Evolutionary conservation across 306 rosid species (phyloP).

Genomic region (Cicer judaicum): DNA sequence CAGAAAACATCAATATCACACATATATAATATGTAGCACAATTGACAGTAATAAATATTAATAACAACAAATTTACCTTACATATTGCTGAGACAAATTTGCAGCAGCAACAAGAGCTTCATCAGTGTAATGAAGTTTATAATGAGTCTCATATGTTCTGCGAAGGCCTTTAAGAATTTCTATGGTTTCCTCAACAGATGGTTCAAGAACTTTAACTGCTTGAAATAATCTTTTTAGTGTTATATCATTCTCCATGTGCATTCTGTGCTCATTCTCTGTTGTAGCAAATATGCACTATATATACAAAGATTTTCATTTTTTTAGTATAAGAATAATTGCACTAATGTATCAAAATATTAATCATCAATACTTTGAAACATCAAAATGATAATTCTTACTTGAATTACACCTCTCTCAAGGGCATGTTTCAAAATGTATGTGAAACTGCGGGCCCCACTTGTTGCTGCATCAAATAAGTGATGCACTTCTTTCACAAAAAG

Average conservation of each 20-base stretch:
- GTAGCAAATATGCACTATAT: constrained; percentile 18
- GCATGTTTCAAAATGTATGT: constrained; percentile 9
- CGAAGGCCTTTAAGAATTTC: constrained; percentile 23
- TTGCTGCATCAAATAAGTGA: not conserved
- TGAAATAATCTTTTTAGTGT: constrained; percentile 11
- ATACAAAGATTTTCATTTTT: not conserved
- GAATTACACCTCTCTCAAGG: constrained; percentile 18
- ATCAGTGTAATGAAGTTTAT: constrained; percentile 3
- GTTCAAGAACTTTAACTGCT: constrained; percentile 3
- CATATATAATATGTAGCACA: not conserved
- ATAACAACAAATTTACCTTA: not conserved
- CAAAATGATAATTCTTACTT: not conserved
- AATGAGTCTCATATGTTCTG: not conserved
- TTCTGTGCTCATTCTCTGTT: not conserved
- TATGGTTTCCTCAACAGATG: constrained; percentile 3
- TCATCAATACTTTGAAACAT: not conserved
- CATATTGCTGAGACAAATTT: constrained; percentile 9
- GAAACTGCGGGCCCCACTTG: not conserved
- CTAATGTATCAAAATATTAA: not conserved
- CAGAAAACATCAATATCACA: no score
- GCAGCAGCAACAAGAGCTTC: constrained; percentile 24
- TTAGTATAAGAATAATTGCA: not conserved
- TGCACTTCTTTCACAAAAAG: constrained; percentile 15
- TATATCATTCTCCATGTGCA: not conserved
- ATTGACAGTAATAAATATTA: not conserved